phyloP scores from a whole-genome alignment of 257 asterid species.

The Asclepias syriaca region DNA sequence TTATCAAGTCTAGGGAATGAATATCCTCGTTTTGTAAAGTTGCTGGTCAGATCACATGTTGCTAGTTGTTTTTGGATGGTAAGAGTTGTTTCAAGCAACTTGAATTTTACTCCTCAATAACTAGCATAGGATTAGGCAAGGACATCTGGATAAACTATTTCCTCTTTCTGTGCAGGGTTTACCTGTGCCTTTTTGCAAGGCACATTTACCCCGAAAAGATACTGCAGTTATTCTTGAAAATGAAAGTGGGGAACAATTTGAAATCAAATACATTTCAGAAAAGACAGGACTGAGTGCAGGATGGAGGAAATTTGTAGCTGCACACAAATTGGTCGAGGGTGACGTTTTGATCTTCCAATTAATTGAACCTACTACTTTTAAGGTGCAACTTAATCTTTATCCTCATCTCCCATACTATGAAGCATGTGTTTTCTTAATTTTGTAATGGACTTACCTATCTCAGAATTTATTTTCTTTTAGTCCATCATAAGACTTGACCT shows the following conservation, averaged over 20 bases:
- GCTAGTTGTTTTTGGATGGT: slow-evolving; percentile 99
- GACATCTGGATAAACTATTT: slow-evolving; percentile 1
- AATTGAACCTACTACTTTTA: slow-evolving; percentile 47
- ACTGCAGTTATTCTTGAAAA: slow-evolving; percentile 44
- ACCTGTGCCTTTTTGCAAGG: slow-evolving; percentile 83
- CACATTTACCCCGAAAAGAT: slow-evolving; percentile 59
- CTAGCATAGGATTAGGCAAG: slow-evolving; percentile 11
- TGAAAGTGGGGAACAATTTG: slow-evolving; percentile 66
- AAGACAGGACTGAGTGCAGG: slow-evolving; percentile 95
- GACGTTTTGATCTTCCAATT: slow-evolving; percentile 77
- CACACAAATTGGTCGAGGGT: slow-evolving; percentile 74
- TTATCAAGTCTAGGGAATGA: slow-evolving; percentile 55
- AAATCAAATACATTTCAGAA: slow-evolving; percentile 60
- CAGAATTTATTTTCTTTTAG: background rate
- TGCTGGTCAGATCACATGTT: slow-evolving; percentile 79
- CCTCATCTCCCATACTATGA: background rate
- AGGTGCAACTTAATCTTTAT: slow-evolving; percentile 40
- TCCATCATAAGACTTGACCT: background rate
- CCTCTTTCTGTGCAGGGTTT: slow-evolving; percentile 51
- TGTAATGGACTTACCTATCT: background rate
- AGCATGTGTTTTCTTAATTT: slow-evolving; percentile 4
- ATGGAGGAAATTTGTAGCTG: slow-evolving; percentile 82
- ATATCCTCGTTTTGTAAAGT: slow-evolving; percentile 56
- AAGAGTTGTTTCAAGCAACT: slow-evolving; percentile 19
- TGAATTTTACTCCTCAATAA: background rate